These are phyloP conservation scores for Ceriops decandra DNA, from an alignment of 345 rosid species.

Conservation along the genomic window DNA sequence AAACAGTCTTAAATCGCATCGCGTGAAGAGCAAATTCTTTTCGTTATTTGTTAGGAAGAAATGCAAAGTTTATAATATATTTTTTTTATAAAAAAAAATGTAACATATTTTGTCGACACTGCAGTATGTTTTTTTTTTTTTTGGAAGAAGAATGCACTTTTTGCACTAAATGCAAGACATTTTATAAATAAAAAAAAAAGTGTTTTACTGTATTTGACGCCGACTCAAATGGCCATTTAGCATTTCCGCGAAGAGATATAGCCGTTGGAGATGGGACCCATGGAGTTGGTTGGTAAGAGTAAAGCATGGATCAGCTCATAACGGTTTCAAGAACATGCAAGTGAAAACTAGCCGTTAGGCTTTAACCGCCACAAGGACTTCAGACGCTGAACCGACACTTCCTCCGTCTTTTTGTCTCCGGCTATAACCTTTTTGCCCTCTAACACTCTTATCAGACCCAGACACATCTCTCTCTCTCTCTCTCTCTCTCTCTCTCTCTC, in stretches of 20 bases:
- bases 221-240: not conserved
- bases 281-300: not conserved
- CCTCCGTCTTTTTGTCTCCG: slow-evolving; percentile 21
- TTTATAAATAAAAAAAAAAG: no score
- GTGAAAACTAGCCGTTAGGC: slow-evolving; percentile 54
- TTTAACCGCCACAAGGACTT: slow-evolving; percentile 2
- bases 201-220: no score
- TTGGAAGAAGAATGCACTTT: no score
- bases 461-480: slow-evolving; percentile 5
- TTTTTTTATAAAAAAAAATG: no score
- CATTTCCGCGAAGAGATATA: slow-evolving; percentile 16
- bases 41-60: no score
- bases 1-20: no score
- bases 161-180: no score
- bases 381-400: slow-evolving; percentile 22
- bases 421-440: not conserved
- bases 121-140: no score
- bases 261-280: slow-evolving; percentile 31
- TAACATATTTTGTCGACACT: no score
- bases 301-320: not conserved
- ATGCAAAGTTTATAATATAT: no score
- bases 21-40: no score
- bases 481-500: slow-evolving; percentile 16
- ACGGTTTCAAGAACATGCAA: slow-evolving; percentile 18
- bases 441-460: slow-evolving; percentile 4